Evolutionary conservation across 2,329 filamentous ascomycete genomes (phyloP).

Genomic region (Cladosporium sp.): DNA sequence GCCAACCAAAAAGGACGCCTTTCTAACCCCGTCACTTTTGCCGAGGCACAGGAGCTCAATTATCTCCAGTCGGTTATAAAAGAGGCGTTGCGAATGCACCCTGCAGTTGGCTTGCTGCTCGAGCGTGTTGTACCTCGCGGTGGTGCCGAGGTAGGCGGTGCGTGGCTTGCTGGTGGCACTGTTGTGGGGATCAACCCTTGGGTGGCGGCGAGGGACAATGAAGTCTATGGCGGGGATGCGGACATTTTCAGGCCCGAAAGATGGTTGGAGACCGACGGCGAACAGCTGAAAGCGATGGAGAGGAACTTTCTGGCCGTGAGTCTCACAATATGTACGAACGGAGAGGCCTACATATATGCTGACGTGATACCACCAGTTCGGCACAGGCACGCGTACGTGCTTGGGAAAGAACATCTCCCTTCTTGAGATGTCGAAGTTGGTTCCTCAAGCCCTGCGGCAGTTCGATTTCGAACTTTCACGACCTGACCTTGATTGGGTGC

Average conservation of each 20-base stretch:
- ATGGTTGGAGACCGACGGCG: slow-evolving; percentile 36
- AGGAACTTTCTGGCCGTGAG: slow-evolving; percentile 14
- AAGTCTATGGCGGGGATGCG: slow-evolving; percentile 34
- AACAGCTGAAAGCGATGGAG: slow-evolving; percentile 16
- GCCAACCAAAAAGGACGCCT: slow-evolving; percentile 24
- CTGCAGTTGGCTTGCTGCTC: slow-evolving; percentile 39
- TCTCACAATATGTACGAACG: neutral
- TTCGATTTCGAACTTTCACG: slow-evolving; percentile 22
- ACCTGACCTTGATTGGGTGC: slow-evolving; percentile 21
- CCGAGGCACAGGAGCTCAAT: slow-evolving; percentile 26
- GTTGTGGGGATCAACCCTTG: slow-evolving; percentile 43
- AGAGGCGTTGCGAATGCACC: slow-evolving; percentile 27
- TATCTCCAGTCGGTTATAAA: slow-evolving; percentile 31
- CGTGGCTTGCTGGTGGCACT: slow-evolving; percentile 36
- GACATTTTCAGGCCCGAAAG: slow-evolving; percentile 40
- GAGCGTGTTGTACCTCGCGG: slow-evolving; percentile 40
- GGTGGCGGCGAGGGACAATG: slow-evolving; percentile 38
- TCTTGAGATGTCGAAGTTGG: slow-evolving; percentile 30
- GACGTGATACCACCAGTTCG: slow-evolving; percentile 23
- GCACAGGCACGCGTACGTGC: slow-evolving; percentile 32
- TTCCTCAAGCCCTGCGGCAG: slow-evolving; percentile 24
- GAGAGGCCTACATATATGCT: neutral
- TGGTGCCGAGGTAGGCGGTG: slow-evolving; percentile 14
- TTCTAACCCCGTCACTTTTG: slow-evolving; percentile 21
- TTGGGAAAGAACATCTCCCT: slow-evolving; percentile 29